phyloP scores from a whole-genome alignment of 495 filamentous ascomycete species.

The Penicillium antarcticum region DNA sequence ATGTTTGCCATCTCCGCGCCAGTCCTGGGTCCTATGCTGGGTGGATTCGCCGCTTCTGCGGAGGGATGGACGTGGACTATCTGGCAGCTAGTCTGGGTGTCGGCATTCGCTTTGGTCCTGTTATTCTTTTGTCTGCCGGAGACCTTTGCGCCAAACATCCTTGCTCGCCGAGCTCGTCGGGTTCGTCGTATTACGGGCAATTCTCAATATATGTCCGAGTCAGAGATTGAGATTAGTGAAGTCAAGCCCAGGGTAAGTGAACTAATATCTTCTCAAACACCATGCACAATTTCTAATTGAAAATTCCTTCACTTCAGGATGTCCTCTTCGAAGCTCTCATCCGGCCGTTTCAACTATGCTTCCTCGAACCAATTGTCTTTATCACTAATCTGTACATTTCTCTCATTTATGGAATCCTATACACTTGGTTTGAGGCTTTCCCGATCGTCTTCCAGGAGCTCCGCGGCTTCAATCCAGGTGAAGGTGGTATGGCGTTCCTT shows the following conservation, averaged over 20 bases:
- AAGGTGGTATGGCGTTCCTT: slow-evolving; percentile 49
- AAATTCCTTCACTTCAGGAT: slow-evolving; percentile 20
- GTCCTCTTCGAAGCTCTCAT: slow-evolving; percentile 37
- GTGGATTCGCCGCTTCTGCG: slow-evolving; percentile 32
- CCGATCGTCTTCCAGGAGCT: slow-evolving; percentile 49
- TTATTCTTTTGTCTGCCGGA: slow-evolving; percentile 55
- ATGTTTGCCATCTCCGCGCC: slow-evolving; percentile 36
- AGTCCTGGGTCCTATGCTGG: slow-evolving; percentile 41
- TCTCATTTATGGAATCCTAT: slow-evolving; percentile 52
- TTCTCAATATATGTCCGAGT: slow-evolving; percentile 24
- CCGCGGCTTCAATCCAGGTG: slow-evolving; percentile 45
- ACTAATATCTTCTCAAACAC: neutral
- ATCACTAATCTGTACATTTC: slow-evolving; percentile 52
- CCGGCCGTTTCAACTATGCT: slow-evolving; percentile 41
- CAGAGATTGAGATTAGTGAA: slow-evolving; percentile 38
- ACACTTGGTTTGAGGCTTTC: slow-evolving; percentile 58
- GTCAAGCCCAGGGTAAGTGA: slow-evolving; percentile 19
- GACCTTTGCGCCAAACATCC: slow-evolving; percentile 55
- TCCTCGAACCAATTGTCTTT: slow-evolving; percentile 49
- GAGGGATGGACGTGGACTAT: slow-evolving; percentile 49
- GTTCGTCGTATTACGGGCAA: slow-evolving; percentile 41
- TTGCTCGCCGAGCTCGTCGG: slow-evolving; percentile 50
- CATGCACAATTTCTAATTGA: too few species aligned
- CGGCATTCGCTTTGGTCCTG: slow-evolving; percentile 40
- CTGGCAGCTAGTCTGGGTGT: slow-evolving; percentile 48